Evolutionary conservation across 345 rosid species (phyloP).

Genomic region (Lagerstroemia speciosa): DNA sequence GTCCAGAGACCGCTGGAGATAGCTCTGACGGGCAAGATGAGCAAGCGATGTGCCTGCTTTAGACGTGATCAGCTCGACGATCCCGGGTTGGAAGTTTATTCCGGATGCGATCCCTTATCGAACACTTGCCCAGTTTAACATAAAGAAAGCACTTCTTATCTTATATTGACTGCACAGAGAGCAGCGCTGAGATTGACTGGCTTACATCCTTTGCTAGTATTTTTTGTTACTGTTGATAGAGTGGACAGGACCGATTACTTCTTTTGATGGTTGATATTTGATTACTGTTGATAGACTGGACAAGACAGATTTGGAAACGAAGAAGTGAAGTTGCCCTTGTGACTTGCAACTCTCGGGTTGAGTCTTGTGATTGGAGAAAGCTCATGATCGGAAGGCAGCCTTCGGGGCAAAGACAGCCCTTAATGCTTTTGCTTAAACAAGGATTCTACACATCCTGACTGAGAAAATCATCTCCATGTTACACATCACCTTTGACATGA

Average conservation of each 20-base stretch:
- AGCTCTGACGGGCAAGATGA: conserved; percentile 88
- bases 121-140: conserved; percentile 55
- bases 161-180: not conserved
- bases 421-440: too few species aligned
- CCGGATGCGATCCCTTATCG: conserved; percentile 68
- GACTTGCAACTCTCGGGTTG: too few species aligned
- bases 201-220: not conserved
- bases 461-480: too few species aligned
- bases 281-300: not conserved
- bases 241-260: not conserved
- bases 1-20: conserved; percentile 84
- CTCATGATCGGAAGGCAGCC: too few species aligned
- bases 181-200: not conserved
- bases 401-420: too few species aligned
- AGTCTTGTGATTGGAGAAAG: too few species aligned
- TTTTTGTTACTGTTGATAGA: too few species aligned
- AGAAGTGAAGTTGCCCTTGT: too few species aligned
- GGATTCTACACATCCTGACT: too few species aligned
- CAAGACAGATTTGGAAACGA: not conserved
- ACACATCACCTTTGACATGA: too few species aligned
- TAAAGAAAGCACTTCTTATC: not conserved
- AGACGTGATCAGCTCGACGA: conserved; percentile 55
- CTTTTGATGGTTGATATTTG: not conserved
- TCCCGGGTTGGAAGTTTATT: conserved; percentile 67
- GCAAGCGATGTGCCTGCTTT: conserved; percentile 86